Base-by-base conservation (phyloP, 345 rosid genomes). In the Hibiscus mutabilis region DNA sequence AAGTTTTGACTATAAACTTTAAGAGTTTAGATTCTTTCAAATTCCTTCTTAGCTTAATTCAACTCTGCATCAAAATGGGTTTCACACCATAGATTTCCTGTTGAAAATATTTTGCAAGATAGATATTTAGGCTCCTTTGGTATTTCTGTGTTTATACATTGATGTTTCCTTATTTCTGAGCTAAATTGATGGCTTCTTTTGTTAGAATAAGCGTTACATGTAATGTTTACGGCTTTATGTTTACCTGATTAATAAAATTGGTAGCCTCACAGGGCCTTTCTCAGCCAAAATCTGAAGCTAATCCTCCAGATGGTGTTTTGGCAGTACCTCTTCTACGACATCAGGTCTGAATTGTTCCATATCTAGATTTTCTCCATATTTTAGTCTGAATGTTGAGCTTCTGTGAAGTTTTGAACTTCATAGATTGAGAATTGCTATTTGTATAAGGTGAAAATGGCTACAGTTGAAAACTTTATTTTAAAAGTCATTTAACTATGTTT, bases 321-420 rank as follows among this genome's bases (percentile, higher is more conserved):
- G 63, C 96, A 67, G 96, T 91, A 70, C 84, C 95, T 71, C 99
- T 94, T 68, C 66, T 94, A 81, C 86, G 90, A 78, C 97, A 90
- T 85, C 99, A 94, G 99, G 97, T 94, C 76, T 72, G 77, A 21
- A 69, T 25, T 37, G 65, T 72, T 73, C 64, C 13, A n/a, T 53
- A 12, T 53, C 27, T 66, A 7, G 2, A 16, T 47, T 42, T 4
- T 52, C 21, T 8, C 10, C 6, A 1, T 52, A 6, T 44, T 68
- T 68, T n/a, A n/a, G 44, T 31, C 33, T 60, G 64, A 74, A 37
- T 8, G 57, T 51, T 49, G 57, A 25, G 35, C 33, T 46, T 58
- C 33, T 37, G 35, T 47, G 52, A 70, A 58, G 60, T 64, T 27
- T 57, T 25, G 40, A 42, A 13, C 47, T 42, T 21, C 24, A 27